Evolutionary conservation across 2,329 filamentous ascomycete species (phyloP).

Genomic region (Apiospora rasikravindrae): DNA sequence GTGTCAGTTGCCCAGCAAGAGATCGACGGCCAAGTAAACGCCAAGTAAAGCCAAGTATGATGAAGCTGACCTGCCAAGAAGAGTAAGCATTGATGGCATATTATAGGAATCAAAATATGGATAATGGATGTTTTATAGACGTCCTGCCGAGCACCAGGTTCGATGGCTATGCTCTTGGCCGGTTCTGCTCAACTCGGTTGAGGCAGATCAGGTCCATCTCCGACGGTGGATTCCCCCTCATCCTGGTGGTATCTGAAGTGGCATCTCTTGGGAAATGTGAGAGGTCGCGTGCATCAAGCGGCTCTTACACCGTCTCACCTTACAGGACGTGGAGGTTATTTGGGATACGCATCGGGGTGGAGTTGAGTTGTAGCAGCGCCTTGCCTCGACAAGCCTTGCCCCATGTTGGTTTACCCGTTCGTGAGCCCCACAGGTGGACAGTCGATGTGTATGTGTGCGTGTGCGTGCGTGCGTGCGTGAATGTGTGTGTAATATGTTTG

Average conservation of each 20-base stretch:
- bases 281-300: neutral
- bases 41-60: conserved; percentile 11
- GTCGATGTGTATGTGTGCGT: neutral
- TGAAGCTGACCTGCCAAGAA: conserved; percentile 4
- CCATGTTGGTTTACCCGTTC: neutral
- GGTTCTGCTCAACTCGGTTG: neutral
- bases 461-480: neutral
- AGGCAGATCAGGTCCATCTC: neutral
- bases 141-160: neutral
- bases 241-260: conserved; percentile 14
- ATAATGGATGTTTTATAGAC: conserved; percentile 9
- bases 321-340: neutral
- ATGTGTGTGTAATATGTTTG: neutral
- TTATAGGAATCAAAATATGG: neutral
- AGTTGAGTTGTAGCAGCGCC: neutral
- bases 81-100: conserved; percentile 8
- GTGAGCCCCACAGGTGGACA: neutral
- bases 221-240: neutral
- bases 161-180: neutral
- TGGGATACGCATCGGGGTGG: neutral
- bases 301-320: conserved; percentile 2
- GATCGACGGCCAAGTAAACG: conserved; percentile 12
- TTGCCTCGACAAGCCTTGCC: neutral
- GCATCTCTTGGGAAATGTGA: neutral
- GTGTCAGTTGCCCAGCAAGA: conserved; percentile 5